Conservation (phyloP, 495 filamentous ascomycete species). For the Aspergillus leporis region DNA sequence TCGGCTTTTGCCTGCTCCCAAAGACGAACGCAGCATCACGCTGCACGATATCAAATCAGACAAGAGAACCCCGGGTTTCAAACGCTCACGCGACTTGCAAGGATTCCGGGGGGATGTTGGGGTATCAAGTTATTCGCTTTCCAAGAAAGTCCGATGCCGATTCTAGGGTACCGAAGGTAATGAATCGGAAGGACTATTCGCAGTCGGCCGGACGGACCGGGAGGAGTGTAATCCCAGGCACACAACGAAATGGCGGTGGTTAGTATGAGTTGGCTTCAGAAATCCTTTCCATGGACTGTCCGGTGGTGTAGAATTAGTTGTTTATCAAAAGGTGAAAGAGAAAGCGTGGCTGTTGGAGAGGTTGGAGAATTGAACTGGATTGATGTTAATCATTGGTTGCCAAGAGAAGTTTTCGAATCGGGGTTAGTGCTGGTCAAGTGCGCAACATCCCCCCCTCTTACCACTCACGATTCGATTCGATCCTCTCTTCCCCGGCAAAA, state of each 20-base stretch:
- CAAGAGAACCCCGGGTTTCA: neutral
- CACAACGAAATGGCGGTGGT: neutral
- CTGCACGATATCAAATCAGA: neutral
- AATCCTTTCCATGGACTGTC: neutral
- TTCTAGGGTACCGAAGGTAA: conserved; percentile 11
- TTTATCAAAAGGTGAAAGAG: neutral
- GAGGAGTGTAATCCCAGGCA: neutral
- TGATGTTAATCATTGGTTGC: conserved; percentile 12
- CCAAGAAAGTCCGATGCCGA: neutral
- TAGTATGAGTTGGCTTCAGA: neutral
- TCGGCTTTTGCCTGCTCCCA: conserved; percentile 31
- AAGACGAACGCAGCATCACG: conserved; percentile 39
- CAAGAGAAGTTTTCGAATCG: conserved; percentile 25
- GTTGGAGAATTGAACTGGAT: neutral
- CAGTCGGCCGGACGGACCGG: conserved; percentile 15
- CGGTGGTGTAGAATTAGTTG: neutral
- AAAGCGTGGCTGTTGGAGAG: neutral
- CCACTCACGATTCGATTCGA: conserved; percentile 25
- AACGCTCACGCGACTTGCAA: neutral
- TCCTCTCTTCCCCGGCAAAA: conserved; percentile 26
- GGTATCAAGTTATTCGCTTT: neutral
- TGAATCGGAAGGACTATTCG: neutral
- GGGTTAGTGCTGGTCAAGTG: conserved; percentile 24
- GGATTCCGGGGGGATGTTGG: neutral
- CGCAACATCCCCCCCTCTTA: conserved; percentile 27